Percentiles rank a stretch among this genome's conserved stretches.
phyloP scores from a whole-genome alignment of 768 basidiomycete genomes.

The Leucocoprinus birnbaumii region DNA sequence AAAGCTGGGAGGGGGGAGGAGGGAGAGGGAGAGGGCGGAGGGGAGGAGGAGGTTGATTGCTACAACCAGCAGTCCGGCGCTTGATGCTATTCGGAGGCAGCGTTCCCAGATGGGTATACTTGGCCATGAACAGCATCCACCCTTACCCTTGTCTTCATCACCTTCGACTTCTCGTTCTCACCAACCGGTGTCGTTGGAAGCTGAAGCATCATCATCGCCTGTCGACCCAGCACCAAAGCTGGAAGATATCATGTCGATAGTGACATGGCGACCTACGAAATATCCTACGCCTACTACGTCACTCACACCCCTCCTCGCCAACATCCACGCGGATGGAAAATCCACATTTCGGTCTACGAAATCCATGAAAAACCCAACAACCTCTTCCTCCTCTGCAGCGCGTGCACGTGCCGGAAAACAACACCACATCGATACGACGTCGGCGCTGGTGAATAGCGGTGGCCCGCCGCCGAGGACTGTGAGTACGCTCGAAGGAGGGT shows the following conservation, averaged over 20 bases:
- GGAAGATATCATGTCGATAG: constrained; percentile 12
- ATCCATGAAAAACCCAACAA: too few species aligned
- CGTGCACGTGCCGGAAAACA: too few species aligned
- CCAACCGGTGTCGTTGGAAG: too few species aligned
- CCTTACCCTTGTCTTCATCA: too few species aligned
- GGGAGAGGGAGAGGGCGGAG: too few species aligned
- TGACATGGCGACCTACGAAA: constrained; percentile 14
- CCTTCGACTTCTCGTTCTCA: too few species aligned
- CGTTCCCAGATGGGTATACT: constrained; percentile 9
- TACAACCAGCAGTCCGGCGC: constrained; percentile 3
- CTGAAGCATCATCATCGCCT: not conserved
- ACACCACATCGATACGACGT: too few species aligned
- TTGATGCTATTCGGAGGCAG: constrained; percentile 8
- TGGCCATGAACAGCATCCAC: not conserved
- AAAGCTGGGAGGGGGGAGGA: constrained; percentile 23
- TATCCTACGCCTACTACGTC: constrained; percentile 10
- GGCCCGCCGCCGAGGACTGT: constrained; percentile 5
- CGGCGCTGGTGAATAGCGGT: not conserved
- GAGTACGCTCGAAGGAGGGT: constrained; percentile 2
- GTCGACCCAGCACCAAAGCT: constrained; percentile 1
- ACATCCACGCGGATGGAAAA: constrained; percentile 2
- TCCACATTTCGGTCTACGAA: constrained; percentile 1
- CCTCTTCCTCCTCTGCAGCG: too few species aligned
- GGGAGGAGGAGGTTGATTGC: too few species aligned
- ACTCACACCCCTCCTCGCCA: constrained; percentile 7